Base-by-base conservation (phyloP, 2,329 filamentous ascomycete species). In the Magnaporthiopsis incrustans region DNA sequence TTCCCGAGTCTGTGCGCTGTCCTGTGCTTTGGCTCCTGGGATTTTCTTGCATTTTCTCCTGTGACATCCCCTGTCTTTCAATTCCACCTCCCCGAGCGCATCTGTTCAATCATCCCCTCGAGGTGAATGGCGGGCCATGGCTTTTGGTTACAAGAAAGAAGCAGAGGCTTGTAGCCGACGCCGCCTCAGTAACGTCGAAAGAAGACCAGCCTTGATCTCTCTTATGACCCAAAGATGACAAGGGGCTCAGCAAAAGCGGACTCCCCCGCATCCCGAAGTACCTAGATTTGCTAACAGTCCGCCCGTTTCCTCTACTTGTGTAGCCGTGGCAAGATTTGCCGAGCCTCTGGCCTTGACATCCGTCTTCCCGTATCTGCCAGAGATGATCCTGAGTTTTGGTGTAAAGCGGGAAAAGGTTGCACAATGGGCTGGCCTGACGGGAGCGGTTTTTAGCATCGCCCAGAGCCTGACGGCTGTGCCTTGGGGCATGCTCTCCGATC, bases 361-460 rank as follows among this genome's bases (percentile, higher is more conserved):
- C 30, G 85, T 91, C 67, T 88, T 88, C 66, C 89, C 89, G 73
- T 83, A 81, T 69, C 81, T 89, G 67, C 90, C 90, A 14, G 90
- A 93, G 75, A 95, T 96, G 90, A 89, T 96, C 64, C 83, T 88
- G 69, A 89, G 86, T 72, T 92, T 96, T 67, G 87, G 89, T 12
- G 80, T 96, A 22, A 81, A 84, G 10, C 82, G 86, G 68, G 84
- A 89, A 69, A 81, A 91, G 59, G 84, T 96, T 30, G 90, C 90
- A 57, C 89, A 87, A 78, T 94, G 89, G 89, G 90, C 88, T n/a
- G 89, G 89, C 62, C 77, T 91, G 64, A 89, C 87, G 6, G 88
- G 88, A 1, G 87, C 89, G 58, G 81, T 87, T 67, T 92, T 92
- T 74, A 90, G 90, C 2, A 74, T 92, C 14, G 82, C 84, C 35